These are phyloP conservation scores for Cyamopsis tetragonoloba DNA, from an alignment of 306 rosid species.

Conservation along the genomic window DNA sequence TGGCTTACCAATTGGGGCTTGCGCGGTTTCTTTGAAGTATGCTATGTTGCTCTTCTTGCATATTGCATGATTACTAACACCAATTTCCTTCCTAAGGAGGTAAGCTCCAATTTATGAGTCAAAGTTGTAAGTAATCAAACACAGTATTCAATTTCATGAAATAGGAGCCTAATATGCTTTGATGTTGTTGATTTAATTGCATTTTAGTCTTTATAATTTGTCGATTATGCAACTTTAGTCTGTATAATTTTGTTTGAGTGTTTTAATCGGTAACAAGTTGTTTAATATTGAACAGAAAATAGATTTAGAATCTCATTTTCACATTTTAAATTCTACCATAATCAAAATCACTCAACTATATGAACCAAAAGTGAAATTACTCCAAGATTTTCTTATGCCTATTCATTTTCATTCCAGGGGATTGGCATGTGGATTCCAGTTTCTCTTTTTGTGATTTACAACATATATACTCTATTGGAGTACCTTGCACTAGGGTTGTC, in stretches of 20 bases:
- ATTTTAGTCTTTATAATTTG: no score
- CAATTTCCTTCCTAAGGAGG: conserved; percentile 64
- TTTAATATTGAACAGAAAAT: no score
- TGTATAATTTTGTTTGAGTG: no score
- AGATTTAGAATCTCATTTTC: no score
- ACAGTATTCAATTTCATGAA: background rate
- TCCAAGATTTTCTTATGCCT: background rate
- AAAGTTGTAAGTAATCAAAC: background rate
- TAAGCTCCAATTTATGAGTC: background rate
- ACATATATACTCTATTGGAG: conserved; percentile 32
- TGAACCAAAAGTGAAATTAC: no score
- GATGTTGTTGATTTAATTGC: no score
- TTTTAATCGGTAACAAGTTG: no score
- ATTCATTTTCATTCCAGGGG: conserved; percentile 26
- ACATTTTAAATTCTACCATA: no score
- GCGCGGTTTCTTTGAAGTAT: conserved; percentile 34
- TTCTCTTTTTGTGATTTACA: conserved; percentile 33
- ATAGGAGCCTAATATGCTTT: background rate
- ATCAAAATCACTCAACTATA: no score
- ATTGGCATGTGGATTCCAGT: conserved; percentile 35
- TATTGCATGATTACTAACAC: conserved; percentile 62
- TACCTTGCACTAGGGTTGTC: conserved; percentile 40
- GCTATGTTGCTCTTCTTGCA: conserved; percentile 51
- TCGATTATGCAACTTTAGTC: no score
- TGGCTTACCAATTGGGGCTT: conserved; percentile 42